These are phyloP conservation scores for Fusarium abutilonis DNA, from an alignment of 2,329 filamentous ascomycete genomes.

Conservation along the genomic window DNA sequence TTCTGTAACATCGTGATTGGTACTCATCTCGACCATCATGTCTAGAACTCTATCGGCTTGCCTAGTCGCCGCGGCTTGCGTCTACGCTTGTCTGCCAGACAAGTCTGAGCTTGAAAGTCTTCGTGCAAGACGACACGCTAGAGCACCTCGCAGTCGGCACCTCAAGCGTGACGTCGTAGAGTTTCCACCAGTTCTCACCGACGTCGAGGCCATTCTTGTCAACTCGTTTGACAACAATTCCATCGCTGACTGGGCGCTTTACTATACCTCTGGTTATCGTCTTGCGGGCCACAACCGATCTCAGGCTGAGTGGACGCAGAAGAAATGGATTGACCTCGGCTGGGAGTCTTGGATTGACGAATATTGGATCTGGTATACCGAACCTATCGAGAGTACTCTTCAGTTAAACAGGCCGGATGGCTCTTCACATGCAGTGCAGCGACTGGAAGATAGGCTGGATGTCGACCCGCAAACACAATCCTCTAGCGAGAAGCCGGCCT, in stretches of 20 bases:
- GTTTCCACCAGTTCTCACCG: constrained; percentile 10
- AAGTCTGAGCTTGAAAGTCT: constrained; percentile 23
- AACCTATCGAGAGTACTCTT: constrained; percentile 31
- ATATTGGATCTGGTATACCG: constrained; percentile 38
- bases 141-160: constrained; percentile 6
- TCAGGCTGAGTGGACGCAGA: constrained; percentile 35
- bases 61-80: constrained; percentile 27
- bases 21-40: constrained; percentile 6
- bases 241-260: constrained; percentile 33
- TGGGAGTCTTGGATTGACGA: constrained; percentile 37
- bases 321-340: constrained; percentile 31
- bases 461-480: constrained; percentile 27
- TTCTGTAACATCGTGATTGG: background rate
- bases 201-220: constrained; percentile 14
- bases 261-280: constrained; percentile 36
- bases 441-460: constrained; percentile 31
- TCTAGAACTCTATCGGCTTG: constrained; percentile 16
- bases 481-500: constrained; percentile 18
- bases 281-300: constrained; percentile 30
- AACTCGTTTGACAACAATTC: constrained; percentile 34
- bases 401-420: constrained; percentile 29
- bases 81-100: constrained; percentile 29
- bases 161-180: constrained; percentile 17
- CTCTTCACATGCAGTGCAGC: constrained; percentile 17
- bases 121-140: constrained; percentile 4